These are phyloP conservation scores for Chlamydomonas urium DNA, from an alignment of 139 green algal species.

Conservation along the genomic window DNA sequence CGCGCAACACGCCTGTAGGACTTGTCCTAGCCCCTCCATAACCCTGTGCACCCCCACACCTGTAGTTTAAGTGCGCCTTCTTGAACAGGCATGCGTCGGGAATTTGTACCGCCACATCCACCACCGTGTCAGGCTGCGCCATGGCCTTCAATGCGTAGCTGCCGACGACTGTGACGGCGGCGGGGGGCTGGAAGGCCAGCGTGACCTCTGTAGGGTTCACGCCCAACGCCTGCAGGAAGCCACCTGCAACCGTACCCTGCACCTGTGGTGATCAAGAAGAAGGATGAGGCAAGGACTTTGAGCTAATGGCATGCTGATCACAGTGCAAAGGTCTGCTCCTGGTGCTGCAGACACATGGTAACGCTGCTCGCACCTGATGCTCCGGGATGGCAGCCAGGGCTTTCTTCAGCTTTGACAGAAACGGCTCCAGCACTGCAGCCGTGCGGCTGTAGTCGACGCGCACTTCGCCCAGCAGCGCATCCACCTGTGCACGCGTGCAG, in stretches of 20 bases:
- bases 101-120: slow-evolving; percentile 68
- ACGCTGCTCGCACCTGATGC: slow-evolving; percentile 31
- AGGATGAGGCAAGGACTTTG: no score
- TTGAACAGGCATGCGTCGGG: slow-evolving; percentile 55
- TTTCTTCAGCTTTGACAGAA: slow-evolving; percentile 24
- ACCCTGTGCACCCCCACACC: no score
- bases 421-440: slow-evolving; percentile 14
- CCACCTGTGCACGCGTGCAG: slow-evolving; percentile 22
- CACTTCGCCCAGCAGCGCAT: slow-evolving; percentile 37
- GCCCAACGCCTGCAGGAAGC: slow-evolving; percentile 26
- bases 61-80: slow-evolving; percentile 74
- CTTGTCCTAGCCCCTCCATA: no score
- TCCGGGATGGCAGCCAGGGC: slow-evolving; percentile 31
- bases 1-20: no score
- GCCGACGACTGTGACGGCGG: slow-evolving; percentile 29
- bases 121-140: neutral
- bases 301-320: no score
- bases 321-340: no score
- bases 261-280: slow-evolving; percentile 12
- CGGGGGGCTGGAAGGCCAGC: neutral
- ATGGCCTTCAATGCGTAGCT: slow-evolving; percentile 28
- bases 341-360: no score
- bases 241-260: slow-evolving; percentile 14
- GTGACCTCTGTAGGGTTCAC: neutral
- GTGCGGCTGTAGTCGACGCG: slow-evolving; percentile 1